Evolutionary conservation across 2,329 filamentous ascomycete genomes (phyloP), one percentile per base, ranked within the genome.

Genomic region (Diaporthe humulicola): DNA sequence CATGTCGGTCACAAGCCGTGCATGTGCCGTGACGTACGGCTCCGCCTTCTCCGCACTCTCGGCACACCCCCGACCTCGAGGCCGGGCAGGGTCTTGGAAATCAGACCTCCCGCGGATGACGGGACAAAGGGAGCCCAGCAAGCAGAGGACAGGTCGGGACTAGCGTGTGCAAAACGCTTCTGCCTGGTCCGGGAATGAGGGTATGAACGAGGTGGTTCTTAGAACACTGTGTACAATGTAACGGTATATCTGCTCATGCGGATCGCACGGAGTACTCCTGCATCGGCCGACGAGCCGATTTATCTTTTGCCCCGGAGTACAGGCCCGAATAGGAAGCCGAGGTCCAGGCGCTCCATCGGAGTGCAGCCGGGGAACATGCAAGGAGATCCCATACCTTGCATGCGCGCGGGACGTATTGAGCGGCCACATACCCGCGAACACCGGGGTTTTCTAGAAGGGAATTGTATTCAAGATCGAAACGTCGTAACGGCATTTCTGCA

Each of bases 361-460:
- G 69, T 70, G 72, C 73, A 70, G 58, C 66, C 73, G 74, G 72
- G 72, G 60, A 67, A 76, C 64, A 71, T 72, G 75, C 74, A 74
- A 38, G 69, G 45, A 56, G 54, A 64, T 66, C 73, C 61, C 48
- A 28, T 61, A 54, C 70, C 69, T 74, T 45, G 73, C 69, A 70
- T 52, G 36, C 42, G 69, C 48, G 61, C 30, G 56, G 30, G 42
- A 48, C 52, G 40, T 48, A 48, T 14, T 40, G 50, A 50, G 14
- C 56, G 30, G 30, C 38, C n/a, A 64, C 58, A 45, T 33, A 58
- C 57, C 42, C 36, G 60, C 50, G 40, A 57, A n/a, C 48, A 36
- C 15, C 48, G 48, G 48, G 64, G 64, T 54, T 28, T 74, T 74
- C 73, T 72, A 74, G 73, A 74, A 74, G 40, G 33, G 22, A 38